phyloP scores from a whole-genome alignment of 805 yeast genomes.

The Hanseniaspora jakobsenii region DNA sequence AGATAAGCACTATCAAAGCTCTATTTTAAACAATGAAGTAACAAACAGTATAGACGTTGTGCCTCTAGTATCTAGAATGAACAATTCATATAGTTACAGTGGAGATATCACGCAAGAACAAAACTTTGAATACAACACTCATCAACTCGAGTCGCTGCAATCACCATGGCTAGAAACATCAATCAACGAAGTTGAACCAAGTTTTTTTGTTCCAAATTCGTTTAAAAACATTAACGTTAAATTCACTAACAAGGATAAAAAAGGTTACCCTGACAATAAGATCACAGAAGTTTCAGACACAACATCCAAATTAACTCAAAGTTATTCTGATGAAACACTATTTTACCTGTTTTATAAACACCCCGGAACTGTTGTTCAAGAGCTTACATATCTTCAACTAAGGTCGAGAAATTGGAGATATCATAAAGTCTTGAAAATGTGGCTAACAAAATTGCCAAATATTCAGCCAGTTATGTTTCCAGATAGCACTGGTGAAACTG shows the following conservation, averaged over 20 bases:
- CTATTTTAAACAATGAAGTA: not conserved
- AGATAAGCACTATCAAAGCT: not conserved
- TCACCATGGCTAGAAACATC: constrained; percentile 95
- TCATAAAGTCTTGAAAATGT: constrained; percentile 87
- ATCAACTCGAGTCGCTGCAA: constrained; percentile 43
- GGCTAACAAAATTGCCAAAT: constrained; percentile 89
- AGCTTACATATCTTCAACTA: constrained; percentile 81
- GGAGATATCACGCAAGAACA: not conserved
- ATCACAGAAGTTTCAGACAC: constrained; percentile 27
- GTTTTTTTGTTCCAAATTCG: constrained; percentile 51
- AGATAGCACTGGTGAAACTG: constrained; percentile 67
- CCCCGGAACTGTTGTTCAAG: constrained; percentile 88
- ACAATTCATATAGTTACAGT: constrained; percentile 1
- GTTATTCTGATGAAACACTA: constrained; percentile 79
- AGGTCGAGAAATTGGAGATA: constrained; percentile 92
- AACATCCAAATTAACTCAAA: constrained; percentile 38
- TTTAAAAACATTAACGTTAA: constrained; percentile 29
- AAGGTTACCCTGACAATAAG: constrained; percentile 24
- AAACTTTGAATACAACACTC: constrained; percentile 1
- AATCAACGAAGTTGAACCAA: constrained; percentile 80
- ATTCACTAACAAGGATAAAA: constrained; percentile 23
- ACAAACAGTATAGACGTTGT: constrained; percentile 2
- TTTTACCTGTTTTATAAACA: constrained; percentile 88
- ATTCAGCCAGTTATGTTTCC: constrained; percentile 78
- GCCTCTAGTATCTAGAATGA: not conserved